Evolutionary conservation across 2,329 filamentous ascomycete genomes (phyloP), one percentile per base, ranked within the genome.

Genomic region (Xylaria sp.): DNA sequence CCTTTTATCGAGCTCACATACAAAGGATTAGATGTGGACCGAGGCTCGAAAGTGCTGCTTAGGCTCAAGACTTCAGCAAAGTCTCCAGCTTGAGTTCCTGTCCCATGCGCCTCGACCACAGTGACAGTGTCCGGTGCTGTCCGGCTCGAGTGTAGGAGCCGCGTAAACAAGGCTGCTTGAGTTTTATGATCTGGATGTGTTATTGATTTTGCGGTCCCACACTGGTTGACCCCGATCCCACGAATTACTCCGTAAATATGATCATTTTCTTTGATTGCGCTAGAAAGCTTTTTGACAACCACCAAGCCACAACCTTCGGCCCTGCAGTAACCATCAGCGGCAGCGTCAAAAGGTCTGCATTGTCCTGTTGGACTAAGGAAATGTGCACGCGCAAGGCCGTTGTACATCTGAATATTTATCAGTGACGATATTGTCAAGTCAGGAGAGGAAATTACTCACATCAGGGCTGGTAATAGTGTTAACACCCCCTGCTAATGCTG

Each of bases 41-140:
- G 85, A 48, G 59, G 20, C 11, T 62, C 66, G 31, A 71, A 68
- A 20, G 67, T 61, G 28, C 13, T 63, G 26, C n/a, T 20, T 7
- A 73, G 26, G 26, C 67, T 71, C 11, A 58, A 56, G 10, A 90
- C 88, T 77, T 91, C 89, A 31, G 85, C 86, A 4, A 84, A 84
- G 74, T 91, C 89, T 72, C 89, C 89, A 57, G 87, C 88, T 73
- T 90, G 88, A 3, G 88, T 91, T 59, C 89, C 89, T 44, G 89
- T 91, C 15, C 89, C 89, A 75, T 91, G 89, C 81, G 90, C 88
- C 75, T 91, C 89, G 11, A 90, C 86, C 71, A 89, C 89, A 74
- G 83, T 84, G 68, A 91, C 84, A 63, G 88, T 86, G 68, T 86
- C 82, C 2, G 88, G 86, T 71, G 88, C 84, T 38, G 89, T 80